phyloP scores from a whole-genome alignment of 768 basidiomycete species.

The Solioccasus polychromus region DNA sequence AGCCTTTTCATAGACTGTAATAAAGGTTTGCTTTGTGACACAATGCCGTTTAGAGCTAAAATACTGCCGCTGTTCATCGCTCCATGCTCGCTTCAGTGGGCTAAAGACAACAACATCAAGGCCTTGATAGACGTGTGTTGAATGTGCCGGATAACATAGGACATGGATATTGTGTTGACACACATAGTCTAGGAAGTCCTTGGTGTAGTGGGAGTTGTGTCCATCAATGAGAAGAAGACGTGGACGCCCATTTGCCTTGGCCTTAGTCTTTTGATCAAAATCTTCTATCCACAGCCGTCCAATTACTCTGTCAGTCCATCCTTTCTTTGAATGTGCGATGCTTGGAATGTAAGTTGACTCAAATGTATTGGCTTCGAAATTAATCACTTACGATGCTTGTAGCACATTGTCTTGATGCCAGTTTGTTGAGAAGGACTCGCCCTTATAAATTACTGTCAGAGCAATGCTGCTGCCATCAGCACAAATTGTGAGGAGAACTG shows the following conservation, averaged over 20 bases:
- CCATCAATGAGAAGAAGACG: conserved; percentile 45
- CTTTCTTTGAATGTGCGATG: conserved; percentile 18
- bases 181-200: conserved; percentile 38
- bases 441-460: conserved; percentile 31
- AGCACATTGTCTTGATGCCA: conserved; percentile 22
- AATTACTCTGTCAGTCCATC: conserved; percentile 31
- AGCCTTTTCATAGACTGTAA: conserved; percentile 17
- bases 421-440: conserved; percentile 17
- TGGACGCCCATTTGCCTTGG: conserved; percentile 29
- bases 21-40: conserved; percentile 7
- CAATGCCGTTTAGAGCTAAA: neutral
- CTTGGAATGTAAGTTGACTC: neutral
- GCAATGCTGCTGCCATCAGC: conserved; percentile 38
- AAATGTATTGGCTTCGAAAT: neutral
- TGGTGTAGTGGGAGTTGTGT: conserved; percentile 43
- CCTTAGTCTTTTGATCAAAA: conserved; percentile 32
- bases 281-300: conserved; percentile 27
- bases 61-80: neutral
- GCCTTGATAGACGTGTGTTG: conserved; percentile 34
- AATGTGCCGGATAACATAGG: conserved; percentile 39
- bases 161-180: conserved; percentile 35
- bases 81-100: conserved; percentile 25
- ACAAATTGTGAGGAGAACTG: conserved; percentile 38
- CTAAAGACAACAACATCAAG: conserved; percentile 40
- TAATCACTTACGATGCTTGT: conserved; percentile 28